Percentiles rank a stretch among this genome's conserved stretches.
phyloP scores from a whole-genome alignment of 345 rosid species.

The Triadica sebifera region DNA sequence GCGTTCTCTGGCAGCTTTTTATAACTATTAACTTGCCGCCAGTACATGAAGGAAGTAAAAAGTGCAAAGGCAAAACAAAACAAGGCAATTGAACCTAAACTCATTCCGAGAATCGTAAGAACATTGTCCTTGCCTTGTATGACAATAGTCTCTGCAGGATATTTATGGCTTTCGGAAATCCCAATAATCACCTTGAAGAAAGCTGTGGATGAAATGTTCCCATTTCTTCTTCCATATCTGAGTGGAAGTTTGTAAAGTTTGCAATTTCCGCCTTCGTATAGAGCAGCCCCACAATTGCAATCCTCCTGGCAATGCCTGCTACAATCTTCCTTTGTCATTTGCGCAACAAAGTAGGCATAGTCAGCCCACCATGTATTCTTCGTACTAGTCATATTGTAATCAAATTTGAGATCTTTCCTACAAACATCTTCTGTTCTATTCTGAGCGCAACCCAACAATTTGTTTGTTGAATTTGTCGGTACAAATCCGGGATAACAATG shows the following conservation, averaged over 20 bases:
- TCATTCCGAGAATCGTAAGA: constrained; percentile 12
- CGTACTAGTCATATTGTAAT: background rate
- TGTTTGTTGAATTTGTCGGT: background rate
- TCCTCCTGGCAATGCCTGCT: constrained; percentile 11
- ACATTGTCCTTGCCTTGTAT: background rate
- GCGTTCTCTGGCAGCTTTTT: background rate
- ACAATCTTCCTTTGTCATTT: background rate
- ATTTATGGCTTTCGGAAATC: background rate
- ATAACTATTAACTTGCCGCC: constrained; percentile 10
- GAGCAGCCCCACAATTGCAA: constrained; percentile 13
- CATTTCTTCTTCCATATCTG: constrained; percentile 4
- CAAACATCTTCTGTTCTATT: constrained; percentile 8
- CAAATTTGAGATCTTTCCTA: background rate
- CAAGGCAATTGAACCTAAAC: constrained; percentile 10
- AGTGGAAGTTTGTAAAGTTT: constrained; percentile 3
- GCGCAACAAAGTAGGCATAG: background rate
- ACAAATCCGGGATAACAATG: constrained; percentile 15
- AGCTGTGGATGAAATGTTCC: background rate
- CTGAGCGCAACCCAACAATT: background rate
- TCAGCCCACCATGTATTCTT: constrained; percentile 6
- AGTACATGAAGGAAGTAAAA: constrained; percentile 18
- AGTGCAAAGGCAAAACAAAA: constrained; percentile 21
- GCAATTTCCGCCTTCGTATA: background rate
- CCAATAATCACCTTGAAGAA: constrained; percentile 4
- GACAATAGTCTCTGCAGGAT: background rate